Evolutionary conservation across 2,329 filamentous ascomycete genomes (phyloP), one percentile per base, ranked within the genome.

Genomic region (Fonsecaea pedrosoi): DNA sequence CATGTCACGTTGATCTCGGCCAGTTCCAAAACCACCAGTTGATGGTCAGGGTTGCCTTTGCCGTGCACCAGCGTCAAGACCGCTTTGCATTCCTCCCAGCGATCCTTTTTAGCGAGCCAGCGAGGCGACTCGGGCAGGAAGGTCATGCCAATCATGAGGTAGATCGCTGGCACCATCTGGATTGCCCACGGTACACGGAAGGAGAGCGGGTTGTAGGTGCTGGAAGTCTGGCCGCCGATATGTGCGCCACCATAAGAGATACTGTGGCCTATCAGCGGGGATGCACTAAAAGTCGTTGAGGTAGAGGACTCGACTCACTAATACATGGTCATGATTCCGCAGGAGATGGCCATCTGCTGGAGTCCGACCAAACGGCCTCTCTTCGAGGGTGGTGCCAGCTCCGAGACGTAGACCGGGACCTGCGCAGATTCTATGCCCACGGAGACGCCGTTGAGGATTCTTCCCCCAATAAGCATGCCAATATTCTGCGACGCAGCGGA

Each of bases 351-450:
- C 35, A 77, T 73, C 69, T 78, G 76, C 59, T 79, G 77, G 7
- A 77, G 65, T 1, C 78, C 77, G 0, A 79, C 75, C 1, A 79
- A 73, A 1, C 76, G 74, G 13, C 78, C 78, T 3, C 78, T 74
- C 45, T 78, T 78, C 6, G 77, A 72, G 3, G 77, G 74, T 18
- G 78, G 73, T 9, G 77, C 78, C 59, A 84, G 84, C 67, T 85
- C 84, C 0, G 81, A 83, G 48, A 84, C 87, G 76, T 91, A 92
- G n/a, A 92, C 86, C 0, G 89, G 89, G 1, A 92, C 89, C 71
- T 91, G 82, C 4, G 89, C 87, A 32, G 88, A 91, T 69, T 87
- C 87, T 72, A 93, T 91, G 68, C 91, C 91, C 64, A 93, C 89
- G 64, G 87, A 88, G 70, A 92, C 73, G 48, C 91, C 91, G 69